Conservation (phyloP, 441 rosid genomes). For the Capsella rubella region DNA sequence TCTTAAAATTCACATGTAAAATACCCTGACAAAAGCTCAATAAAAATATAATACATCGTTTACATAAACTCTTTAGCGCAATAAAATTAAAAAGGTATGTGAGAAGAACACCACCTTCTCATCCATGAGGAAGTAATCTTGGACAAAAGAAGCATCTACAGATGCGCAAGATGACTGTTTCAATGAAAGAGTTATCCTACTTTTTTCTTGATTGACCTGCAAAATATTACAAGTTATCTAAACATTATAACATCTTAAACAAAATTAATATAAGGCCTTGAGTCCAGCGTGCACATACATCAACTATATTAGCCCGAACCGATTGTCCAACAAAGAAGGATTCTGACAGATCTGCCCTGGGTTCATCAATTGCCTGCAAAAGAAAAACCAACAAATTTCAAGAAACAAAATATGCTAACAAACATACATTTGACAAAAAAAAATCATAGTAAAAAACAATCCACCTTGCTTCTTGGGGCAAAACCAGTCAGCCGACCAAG, state of each 20-base stretch:
- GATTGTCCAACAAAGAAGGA: constrained; percentile 92
- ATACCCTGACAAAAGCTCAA: constrained; percentile 14
- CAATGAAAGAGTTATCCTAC: constrained; percentile 80
- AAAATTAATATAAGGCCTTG: constrained; percentile 20
- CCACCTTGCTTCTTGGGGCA: constrained; percentile 91
- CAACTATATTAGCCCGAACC: constrained; percentile 82
- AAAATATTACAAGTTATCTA: constrained; percentile 34
- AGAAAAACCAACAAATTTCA: constrained; percentile 21
- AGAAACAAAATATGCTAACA: constrained; percentile 29
- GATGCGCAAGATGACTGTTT: constrained; percentile 94
- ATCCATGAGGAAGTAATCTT: constrained; percentile 73
- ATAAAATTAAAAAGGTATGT: constrained; percentile 14
- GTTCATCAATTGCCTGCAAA: constrained; percentile 78
- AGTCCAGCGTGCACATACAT: constrained; percentile 64
- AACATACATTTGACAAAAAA: constrained; percentile 20
- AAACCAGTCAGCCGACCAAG: constrained; percentile 97
- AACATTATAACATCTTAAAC: constrained; percentile 32
- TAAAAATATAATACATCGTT: constrained; percentile 9
- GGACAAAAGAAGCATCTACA: constrained; percentile 80
- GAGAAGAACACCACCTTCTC: constrained; percentile 65
- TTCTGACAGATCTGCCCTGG: constrained; percentile 67
- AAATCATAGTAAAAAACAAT: constrained; percentile 27
- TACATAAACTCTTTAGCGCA: constrained; percentile 3
- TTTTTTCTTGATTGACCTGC: constrained; percentile 77
- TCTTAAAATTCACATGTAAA: constrained; percentile 10